phyloP scores from a whole-genome alignment of 768 basidiomycete genomes.

The Collybia nuda region DNA sequence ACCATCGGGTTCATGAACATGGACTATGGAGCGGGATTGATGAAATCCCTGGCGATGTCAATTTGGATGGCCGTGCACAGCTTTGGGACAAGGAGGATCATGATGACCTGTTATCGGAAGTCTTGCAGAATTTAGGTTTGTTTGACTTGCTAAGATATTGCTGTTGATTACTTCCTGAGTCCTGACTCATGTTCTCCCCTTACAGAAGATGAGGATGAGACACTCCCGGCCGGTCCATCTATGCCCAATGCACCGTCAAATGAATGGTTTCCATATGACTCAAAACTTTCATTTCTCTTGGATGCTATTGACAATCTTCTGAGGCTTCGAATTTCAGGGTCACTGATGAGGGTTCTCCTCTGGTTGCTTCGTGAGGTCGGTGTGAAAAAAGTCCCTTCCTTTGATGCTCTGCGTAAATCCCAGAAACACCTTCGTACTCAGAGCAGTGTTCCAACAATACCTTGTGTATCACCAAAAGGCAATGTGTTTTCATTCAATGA shows the following conservation, averaged over 20 bases:
- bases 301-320: constrained; percentile 32
- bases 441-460: constrained; percentile 18
- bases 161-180: constrained; percentile 3
- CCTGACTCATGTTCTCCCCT: constrained; percentile 1
- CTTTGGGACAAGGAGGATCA: constrained; percentile 10
- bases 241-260: background rate
- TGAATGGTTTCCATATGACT: constrained; percentile 9
- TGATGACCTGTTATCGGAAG: constrained; percentile 9
- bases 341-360: constrained; percentile 27
- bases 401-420: constrained; percentile 17
- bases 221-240: background rate
- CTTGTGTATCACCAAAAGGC: constrained; percentile 20
- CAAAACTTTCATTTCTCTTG: constrained; percentile 19
- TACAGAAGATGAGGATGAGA: background rate
- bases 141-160: constrained; percentile 4
- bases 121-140: constrained; percentile 9
- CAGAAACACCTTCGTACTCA: constrained; percentile 14
- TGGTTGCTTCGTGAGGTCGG: constrained; percentile 27
- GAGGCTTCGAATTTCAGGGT: constrained; percentile 24
- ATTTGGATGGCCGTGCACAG: background rate
- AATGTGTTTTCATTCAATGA: constrained; percentile 31
- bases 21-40: constrained; percentile 10
- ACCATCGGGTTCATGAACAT: constrained; percentile 4
- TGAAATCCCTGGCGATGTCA: constrained; percentile 2
- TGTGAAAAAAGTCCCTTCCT: constrained; percentile 26